Conservation (phyloP, 352 stramenopile genomes). For the Pythium monospermum region DNA sequence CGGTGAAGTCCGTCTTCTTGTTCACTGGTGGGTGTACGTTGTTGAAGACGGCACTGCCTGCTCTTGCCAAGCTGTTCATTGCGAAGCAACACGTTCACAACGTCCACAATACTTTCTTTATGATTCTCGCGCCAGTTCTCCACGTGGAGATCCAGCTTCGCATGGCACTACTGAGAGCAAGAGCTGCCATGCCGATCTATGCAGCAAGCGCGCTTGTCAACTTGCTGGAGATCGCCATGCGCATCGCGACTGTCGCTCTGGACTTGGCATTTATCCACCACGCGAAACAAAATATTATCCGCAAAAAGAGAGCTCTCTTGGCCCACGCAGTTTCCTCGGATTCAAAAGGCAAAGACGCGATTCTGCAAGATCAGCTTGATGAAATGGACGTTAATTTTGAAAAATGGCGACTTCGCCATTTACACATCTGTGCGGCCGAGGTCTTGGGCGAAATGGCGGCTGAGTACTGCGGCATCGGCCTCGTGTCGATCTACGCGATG, state of each 20-base stretch:
- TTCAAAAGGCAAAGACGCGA: no score
- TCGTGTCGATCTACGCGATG: constrained; percentile 1
- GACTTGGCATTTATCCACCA: background rate
- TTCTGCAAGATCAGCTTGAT: background rate
- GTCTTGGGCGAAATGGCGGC: constrained; percentile 4
- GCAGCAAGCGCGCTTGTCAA: background rate
- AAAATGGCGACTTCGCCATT: background rate
- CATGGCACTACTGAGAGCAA: constrained; percentile 5
- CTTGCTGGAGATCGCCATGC: constrained; percentile 4
- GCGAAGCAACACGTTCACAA: background rate
- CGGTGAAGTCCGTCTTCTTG: background rate
- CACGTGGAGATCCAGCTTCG: constrained; percentile 15
- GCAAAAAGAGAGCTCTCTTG: background rate
- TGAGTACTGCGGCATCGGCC: constrained; percentile 13
- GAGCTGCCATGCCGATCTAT: background rate
- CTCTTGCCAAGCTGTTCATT: background rate
- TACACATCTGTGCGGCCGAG: background rate
- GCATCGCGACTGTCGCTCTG: background rate
- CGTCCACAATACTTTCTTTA: constrained; percentile 5
- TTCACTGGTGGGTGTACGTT: background rate
- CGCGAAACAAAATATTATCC: background rate
- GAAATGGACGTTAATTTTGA: background rate
- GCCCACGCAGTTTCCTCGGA: no score
- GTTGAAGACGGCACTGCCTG: constrained; percentile 1
- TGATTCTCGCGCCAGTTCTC: constrained; percentile 7